phyloP scores from a whole-genome alignment of 805 yeast genomes.

The Teunomyces gatunensis region DNA sequence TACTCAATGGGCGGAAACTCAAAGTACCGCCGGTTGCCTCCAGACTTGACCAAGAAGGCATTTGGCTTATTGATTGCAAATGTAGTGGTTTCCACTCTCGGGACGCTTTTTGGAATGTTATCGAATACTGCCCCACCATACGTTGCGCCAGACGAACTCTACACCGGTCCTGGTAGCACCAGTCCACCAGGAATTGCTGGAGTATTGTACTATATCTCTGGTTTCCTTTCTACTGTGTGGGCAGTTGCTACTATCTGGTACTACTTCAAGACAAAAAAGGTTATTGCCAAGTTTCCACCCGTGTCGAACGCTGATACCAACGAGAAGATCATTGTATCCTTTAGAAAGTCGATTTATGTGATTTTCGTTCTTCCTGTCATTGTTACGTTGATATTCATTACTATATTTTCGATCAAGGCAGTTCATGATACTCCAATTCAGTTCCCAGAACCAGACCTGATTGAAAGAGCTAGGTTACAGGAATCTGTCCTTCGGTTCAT shows the following conservation, averaged over 20 bases:
- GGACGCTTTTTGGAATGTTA: background rate
- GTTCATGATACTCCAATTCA: background rate
- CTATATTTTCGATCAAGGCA: background rate
- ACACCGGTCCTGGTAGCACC: background rate
- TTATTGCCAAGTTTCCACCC: conserved; percentile 29
- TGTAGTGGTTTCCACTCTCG: background rate
- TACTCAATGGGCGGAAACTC: conserved; percentile 20
- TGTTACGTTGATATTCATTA: background rate
- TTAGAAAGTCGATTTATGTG: conserved; percentile 23
- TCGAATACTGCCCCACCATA: background rate
- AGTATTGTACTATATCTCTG: background rate
- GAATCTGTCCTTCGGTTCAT: background rate
- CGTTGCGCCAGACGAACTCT: background rate
- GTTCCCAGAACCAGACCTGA: background rate
- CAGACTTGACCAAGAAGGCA: conserved; percentile 8
- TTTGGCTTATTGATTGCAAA: conserved; percentile 1
- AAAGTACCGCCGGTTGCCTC: conserved; percentile 24
- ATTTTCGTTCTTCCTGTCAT: conserved; percentile 26
- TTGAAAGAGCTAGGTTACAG: background rate
- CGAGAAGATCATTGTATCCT: conserved; percentile 18
- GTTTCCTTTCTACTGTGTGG: conserved; percentile 11
- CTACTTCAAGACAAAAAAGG: conserved; percentile 27
- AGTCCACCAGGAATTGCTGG: background rate
- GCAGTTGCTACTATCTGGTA: conserved; percentile 13
- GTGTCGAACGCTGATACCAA: conserved; percentile 14